phyloP scores from a whole-genome alignment of 2,329 filamentous ascomycete species.

The Aaosphaeria pasadenensis region DNA sequence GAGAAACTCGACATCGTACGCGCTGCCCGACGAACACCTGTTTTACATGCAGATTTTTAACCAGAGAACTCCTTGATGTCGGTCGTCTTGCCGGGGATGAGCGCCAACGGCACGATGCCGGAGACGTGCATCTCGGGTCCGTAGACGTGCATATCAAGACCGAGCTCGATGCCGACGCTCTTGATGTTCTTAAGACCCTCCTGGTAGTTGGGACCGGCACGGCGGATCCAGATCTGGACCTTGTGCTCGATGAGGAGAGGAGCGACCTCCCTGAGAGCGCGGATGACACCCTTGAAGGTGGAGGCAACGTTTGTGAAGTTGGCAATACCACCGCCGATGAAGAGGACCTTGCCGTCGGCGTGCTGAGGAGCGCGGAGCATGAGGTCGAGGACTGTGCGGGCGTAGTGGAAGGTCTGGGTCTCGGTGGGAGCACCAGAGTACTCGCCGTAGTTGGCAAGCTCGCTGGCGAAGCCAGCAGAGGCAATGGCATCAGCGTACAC shows the following conservation, averaged over 20 bases:
- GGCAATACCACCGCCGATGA: conserved; percentile 99
- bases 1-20: not conserved
- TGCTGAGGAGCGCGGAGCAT: conserved; percentile 87
- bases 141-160: conserved; percentile 90
- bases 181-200: conserved; percentile 99
- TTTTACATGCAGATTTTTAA: conserved; percentile 26
- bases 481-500: conserved; percentile 99
- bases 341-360: conserved; percentile 94
- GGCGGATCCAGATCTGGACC: conserved; percentile 92
- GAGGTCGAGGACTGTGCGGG: conserved; percentile 91
- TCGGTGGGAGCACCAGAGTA: conserved; percentile 99
- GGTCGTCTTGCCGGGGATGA: conserved; percentile 59
- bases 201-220: conserved; percentile 96
- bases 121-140: conserved; percentile 84
- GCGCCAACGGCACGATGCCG: conserved; percentile 91
- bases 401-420: conserved; percentile 99
- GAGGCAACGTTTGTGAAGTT: conserved; percentile 99
- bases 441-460: conserved; percentile 99
- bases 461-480: conserved; percentile 88
- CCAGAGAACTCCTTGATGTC: conserved; percentile 61
- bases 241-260: conserved; percentile 90
- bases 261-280: conserved; percentile 86
- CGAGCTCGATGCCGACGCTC: conserved; percentile 87
- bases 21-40: not conserved
- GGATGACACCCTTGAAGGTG: conserved; percentile 99